These are phyloP conservation scores for Solanum pennellii DNA, from an alignment of 257 asterid species.

Conservation along the genomic window DNA sequence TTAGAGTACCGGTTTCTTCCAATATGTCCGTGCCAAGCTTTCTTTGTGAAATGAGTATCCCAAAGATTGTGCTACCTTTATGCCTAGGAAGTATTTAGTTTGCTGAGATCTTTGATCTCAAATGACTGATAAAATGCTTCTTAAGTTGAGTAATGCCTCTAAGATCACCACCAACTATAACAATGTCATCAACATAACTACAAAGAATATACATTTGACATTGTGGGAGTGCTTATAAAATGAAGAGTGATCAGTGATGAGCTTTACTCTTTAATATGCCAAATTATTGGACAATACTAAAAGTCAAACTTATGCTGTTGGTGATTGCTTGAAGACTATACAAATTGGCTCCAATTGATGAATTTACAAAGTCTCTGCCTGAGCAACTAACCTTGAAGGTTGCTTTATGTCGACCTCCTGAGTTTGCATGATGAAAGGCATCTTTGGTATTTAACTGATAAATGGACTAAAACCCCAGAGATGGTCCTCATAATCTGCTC, in stretches of 20 bases:
- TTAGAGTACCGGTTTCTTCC: neutral
- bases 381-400: neutral
- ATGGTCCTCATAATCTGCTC: neutral
- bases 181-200: neutral
- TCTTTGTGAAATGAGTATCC: neutral
- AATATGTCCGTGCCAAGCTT: neutral
- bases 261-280: neutral
- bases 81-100: neutral
- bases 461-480: neutral
- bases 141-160: neutral
- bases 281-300: neutral
- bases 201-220: neutral
- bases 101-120: too few relatives aligned
- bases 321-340: neutral
- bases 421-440: neutral
- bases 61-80: neutral
- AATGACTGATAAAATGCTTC: neutral
- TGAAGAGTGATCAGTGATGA: neutral
- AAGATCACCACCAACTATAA: neutral
- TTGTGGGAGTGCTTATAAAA: neutral
- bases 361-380: neutral
- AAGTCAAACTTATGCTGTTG: neutral
- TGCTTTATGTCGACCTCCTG: neutral
- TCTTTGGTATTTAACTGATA: neutral
- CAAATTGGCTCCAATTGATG: neutral